Conservation (phyloP, 2,329 filamentous ascomycete genomes). For the Diplodia corticola region DNA sequence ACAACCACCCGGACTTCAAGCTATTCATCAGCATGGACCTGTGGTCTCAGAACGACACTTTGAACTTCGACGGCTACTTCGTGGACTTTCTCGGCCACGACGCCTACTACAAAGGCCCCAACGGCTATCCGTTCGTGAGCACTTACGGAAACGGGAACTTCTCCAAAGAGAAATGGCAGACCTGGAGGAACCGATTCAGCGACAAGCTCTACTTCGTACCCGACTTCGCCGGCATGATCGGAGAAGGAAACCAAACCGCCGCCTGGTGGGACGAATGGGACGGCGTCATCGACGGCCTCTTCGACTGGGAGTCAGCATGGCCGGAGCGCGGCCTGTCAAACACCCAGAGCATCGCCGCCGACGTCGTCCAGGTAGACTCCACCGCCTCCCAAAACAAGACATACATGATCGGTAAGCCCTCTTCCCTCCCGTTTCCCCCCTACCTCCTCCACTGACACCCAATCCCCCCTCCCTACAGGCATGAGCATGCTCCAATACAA, state of each 20-base stretch:
- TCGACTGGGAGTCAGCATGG: constrained; percentile 44
- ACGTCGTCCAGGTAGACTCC: constrained; percentile 28
- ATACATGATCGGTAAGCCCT: constrained; percentile 36
- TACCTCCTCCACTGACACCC: not conserved
- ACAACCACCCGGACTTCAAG: constrained; percentile 11
- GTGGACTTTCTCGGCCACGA: not conserved
- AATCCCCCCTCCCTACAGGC: not conserved
- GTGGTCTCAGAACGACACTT: not conserved
- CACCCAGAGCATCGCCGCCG: constrained; percentile 28
- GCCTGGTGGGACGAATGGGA: constrained; percentile 36
- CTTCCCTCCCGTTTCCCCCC: not conserved
- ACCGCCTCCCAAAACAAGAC: constrained; percentile 31
- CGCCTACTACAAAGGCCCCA: constrained; percentile 5
- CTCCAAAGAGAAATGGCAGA: not conserved
- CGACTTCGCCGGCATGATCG: constrained; percentile 29
- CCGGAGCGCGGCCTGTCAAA: constrained; percentile 24
- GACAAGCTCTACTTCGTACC: constrained; percentile 36
- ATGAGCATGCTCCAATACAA: constrained; percentile 34
- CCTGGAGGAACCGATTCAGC: not conserved
- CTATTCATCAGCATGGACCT: constrained; percentile 15
- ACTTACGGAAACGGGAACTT: not conserved
- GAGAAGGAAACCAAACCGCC: constrained; percentile 35
- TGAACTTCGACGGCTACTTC: not conserved
- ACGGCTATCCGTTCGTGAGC: constrained; percentile 3
- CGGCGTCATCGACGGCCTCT: constrained; percentile 38